Evolutionary conservation across 768 basidiomycete species (phyloP), one percentile per base, ranked within the genome.

Genomic region (Leccinum imitatum): DNA sequence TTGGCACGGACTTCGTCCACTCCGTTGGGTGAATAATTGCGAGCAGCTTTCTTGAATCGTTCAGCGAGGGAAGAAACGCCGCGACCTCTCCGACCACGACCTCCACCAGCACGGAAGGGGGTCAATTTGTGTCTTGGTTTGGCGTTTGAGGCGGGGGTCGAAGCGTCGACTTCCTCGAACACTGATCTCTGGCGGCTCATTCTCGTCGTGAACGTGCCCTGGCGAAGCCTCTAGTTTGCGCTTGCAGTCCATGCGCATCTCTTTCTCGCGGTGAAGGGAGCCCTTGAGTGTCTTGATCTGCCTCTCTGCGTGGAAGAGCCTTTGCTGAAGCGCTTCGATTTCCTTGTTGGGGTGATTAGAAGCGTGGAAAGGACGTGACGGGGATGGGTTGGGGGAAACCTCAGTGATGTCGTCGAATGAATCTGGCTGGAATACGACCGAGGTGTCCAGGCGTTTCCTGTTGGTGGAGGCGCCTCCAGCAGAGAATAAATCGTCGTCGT

Each of bases 211-310:
- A 41, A 63, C 65, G 59, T 70, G 65, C 6, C 78, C 78, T 17
- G 74, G 71, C 4, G 75, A 73, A 10, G 78, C 74, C 55, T 81
- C 80, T 25, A 88, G 74, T 68, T 79, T 80, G 58, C 85, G 78
- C 67, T 76, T 78, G 59, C 84, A 84, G 56, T 88, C 87, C 69
- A 92, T 83, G 35, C 88, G 84, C 57, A 86, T 76, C 77, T 91
- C 88, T 76, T 93, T 94, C 81, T 95, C 93, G 59, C 92, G 81
- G 67, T 86, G 84, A 55, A 95, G 71, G 1, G 87, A 86, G 52
- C 87, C 84, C 68, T 91, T 90, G 61, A 95, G 83, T 15, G 92
- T 93, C 62, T 79, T 82, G 67, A 95, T 87, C 68, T 93, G 92
- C 60, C 93, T 79, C 71, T 95, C 91, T 4, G 93, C 90, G 72